Base-by-base conservation (phyloP, 495 filamentous ascomycete genomes). In the Xylona heveae region DNA sequence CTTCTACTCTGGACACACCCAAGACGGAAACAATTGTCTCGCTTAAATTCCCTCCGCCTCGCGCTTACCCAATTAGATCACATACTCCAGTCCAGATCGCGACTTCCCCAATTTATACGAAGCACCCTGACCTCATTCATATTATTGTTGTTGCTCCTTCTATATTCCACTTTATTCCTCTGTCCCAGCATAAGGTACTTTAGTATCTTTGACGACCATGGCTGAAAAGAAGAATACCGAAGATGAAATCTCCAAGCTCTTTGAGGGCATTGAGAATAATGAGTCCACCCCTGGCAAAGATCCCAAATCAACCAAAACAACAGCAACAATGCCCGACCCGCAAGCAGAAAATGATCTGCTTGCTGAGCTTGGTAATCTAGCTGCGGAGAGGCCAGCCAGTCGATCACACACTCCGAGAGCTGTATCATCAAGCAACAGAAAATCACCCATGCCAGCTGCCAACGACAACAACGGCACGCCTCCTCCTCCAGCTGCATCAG, bases 381-480 rank as follows among this genome's bases (percentile, higher is more conserved):
- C 72, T 32, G 58, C 68, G 36, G 66, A 76, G 42, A 64, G 72
- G 20, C 61, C 68, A 3, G 48, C 59, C 33, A 75, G 71, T 33
- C 70, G 85, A 22, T 75, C 85, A 3, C 73, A 78, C 38, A 97
- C 88, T 0, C 88, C 88, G 22, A 70, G 79, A 25, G 48, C 78
- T 31, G 74, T 71, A 22, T 64, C 71, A n/a, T n/a, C n/a, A n/a
- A n/a, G n/a, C n/a, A n/a, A n/a, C n/a, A n/a, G n/a, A n/a, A n/a
- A n/a, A n/a, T n/a, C n/a, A n/a, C n/a, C n/a, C n/a, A n/a, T n/a
- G n/a, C n/a, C n/a, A n/a, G n/a, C n/a, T n/a, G n/a, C n/a, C n/a
- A n/a, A n/a, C n/a, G n/a, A n/a, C n/a, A n/a, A n/a, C n/a, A n/a
- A n/a, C n/a, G n/a, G n/a, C n/a, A n/a, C n/a, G n/a, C n/a, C n/a